Evolutionary conservation across 768 basidiomycete genomes (phyloP).

Genomic region (Pleurotus djamor): DNA sequence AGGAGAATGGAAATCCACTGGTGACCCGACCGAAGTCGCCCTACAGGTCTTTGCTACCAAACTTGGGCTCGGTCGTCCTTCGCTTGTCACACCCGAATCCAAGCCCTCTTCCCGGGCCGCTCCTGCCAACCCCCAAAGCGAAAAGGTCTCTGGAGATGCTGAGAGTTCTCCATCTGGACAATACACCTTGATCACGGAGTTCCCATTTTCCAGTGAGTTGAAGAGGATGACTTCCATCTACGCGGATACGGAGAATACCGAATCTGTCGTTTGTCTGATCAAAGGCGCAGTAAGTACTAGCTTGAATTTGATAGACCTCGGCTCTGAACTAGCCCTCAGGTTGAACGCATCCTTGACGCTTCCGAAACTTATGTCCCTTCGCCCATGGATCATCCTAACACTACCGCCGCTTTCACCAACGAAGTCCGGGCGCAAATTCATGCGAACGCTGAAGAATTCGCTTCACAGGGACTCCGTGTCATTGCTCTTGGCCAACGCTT

Average conservation of each 20-base stretch:
- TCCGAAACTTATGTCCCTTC: constrained; percentile 31
- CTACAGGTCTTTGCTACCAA: constrained; percentile 53
- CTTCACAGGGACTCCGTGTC: constrained; percentile 36
- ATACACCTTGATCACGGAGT: constrained; percentile 32
- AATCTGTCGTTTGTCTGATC: constrained; percentile 21
- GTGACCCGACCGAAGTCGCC: constrained; percentile 55
- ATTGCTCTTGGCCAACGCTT: constrained; percentile 30
- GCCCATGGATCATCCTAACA: constrained; percentile 16
- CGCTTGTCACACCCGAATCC: constrained; percentile 20
- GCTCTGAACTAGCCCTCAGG: constrained; percentile 13
- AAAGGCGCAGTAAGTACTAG: constrained; percentile 32
- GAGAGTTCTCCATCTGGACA: constrained; percentile 19
- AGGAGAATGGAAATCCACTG: constrained; percentile 45
- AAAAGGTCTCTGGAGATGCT: neutral
- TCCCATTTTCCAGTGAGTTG: constrained; percentile 47
- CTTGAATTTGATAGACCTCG: neutral
- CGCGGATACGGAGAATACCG: constrained; percentile 20
- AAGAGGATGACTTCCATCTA: constrained; percentile 49
- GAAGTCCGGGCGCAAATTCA: constrained; percentile 17
- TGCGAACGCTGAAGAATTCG: constrained; percentile 27
- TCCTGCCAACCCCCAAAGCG: constrained; percentile 24
- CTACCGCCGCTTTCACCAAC: constrained; percentile 22
- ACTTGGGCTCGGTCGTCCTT: constrained; percentile 38
- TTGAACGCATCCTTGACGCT: constrained; percentile 47
- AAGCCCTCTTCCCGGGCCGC: constrained; percentile 14